These are phyloP conservation scores for Aureobasidium melanogenum DNA, from an alignment of 2,329 filamentous ascomycete species.

Conservation along the genomic window DNA sequence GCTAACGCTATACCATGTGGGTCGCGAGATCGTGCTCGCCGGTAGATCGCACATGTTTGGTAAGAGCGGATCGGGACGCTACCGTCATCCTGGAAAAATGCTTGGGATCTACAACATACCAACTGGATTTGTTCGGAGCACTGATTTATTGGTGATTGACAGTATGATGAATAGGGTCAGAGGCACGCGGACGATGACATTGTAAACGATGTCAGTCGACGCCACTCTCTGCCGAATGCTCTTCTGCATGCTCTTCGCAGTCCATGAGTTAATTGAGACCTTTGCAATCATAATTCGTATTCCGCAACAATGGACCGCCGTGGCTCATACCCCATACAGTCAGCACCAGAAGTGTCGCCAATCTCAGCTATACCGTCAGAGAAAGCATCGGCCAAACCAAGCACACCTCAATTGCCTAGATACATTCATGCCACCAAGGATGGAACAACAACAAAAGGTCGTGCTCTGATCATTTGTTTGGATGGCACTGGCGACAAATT, in stretches of 20 bases:
- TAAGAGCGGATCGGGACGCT: conserved; percentile 9
- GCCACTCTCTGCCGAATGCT: background rate
- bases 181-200: background rate
- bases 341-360: conserved; percentile 5
- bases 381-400: background rate
- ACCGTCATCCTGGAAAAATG: background rate
- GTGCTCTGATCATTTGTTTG: conserved; percentile 33
- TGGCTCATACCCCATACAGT: conserved; percentile 15
- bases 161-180: background rate
- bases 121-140: background rate
- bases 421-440: conserved; percentile 23
- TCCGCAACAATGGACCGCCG: background rate
- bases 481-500: conserved; percentile 40
- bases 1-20: background rate
- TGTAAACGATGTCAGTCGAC: background rate
- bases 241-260: background rate
- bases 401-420: conserved; percentile 16
- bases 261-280: background rate
- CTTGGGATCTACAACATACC: background rate
- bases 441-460: conserved; percentile 16
- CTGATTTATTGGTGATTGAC: background rate
- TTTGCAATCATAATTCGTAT: background rate
- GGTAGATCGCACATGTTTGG: conserved; percentile 3
- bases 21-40: background rate
- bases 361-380: background rate